Evolutionary conservation across 163 green algal genomes (phyloP).

Genomic region (Chloromonas sp.): DNA sequence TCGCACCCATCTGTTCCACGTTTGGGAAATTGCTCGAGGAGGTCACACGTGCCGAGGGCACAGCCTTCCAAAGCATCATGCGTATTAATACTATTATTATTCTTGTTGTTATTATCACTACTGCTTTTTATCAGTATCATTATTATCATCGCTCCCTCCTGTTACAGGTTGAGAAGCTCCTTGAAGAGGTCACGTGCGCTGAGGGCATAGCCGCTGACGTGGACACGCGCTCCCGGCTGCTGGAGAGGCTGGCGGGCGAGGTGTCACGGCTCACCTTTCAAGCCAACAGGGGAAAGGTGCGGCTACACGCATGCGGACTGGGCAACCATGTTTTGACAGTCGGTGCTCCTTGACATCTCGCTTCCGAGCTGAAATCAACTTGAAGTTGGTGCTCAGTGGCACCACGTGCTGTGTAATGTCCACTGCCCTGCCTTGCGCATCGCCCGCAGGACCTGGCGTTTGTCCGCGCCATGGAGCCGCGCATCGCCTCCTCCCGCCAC

Average conservation of each 20-base stretch:
- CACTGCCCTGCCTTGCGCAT: background rate
- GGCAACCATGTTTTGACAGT: background rate
- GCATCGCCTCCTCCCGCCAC: conserved; percentile 45
- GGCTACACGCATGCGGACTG: background rate
- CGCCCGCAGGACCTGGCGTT: conserved; percentile 67
- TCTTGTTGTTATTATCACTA: background rate
- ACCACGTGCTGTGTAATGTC: too few relatives aligned
- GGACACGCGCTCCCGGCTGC: conserved; percentile 56
- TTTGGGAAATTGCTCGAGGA: background rate
- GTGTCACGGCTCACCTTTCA: conserved; percentile 72
- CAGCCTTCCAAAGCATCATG: background rate
- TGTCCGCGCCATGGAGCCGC: conserved; percentile 62
- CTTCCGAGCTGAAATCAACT: too few relatives aligned
- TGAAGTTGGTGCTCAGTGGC: background rate
- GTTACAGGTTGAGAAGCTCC: conserved; percentile 9
- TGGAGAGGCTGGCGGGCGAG: conserved; percentile 86
- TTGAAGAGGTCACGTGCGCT: conserved; percentile 1
- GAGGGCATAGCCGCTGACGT: conserved; percentile 28
- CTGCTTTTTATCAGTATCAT: too few relatives aligned
- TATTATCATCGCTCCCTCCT: too few relatives aligned
- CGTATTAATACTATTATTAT: background rate
- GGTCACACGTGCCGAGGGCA: background rate
- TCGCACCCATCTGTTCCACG: too few relatives aligned
- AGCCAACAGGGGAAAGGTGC: conserved; percentile 45
- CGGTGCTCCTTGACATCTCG: too few relatives aligned